Evolutionary conservation across 169 alveolate genomes (phyloP).

Genomic region (Cryptosporidium meleagridis): DNA sequence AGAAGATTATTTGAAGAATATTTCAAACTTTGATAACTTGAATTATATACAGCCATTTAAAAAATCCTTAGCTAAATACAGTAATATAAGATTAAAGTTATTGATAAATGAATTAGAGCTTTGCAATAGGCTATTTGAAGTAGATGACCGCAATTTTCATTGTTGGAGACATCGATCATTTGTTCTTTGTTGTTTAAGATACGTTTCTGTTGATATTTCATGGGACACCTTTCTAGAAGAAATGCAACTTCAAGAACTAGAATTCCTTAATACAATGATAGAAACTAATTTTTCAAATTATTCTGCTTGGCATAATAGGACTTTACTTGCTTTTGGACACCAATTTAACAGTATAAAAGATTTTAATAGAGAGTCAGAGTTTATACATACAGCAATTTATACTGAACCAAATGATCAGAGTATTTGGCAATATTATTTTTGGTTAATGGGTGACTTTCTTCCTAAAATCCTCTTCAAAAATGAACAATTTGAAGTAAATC

Average conservation of each 20-base stretch:
- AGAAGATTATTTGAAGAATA: constrained; percentile 8
- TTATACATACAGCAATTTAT: constrained; percentile 67
- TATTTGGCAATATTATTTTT: constrained; percentile 76
- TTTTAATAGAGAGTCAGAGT: constrained; percentile 19
- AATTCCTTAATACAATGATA: constrained; percentile 20
- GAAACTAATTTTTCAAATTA: constrained; percentile 75
- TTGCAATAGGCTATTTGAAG: constrained; percentile 33
- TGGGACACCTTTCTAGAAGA: constrained; percentile 9
- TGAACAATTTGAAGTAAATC: background rate
- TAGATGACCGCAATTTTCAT: constrained; percentile 76
- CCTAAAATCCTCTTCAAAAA: constrained; percentile 27
- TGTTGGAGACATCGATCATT: constrained; percentile 75
- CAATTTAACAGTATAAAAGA: background rate
- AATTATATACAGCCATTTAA: background rate
- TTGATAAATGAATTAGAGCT: constrained; percentile 37
- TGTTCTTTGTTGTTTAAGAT: constrained; percentile 31
- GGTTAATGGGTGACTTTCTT: constrained; percentile 46
- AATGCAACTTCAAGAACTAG: background rate
- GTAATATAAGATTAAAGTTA: background rate
- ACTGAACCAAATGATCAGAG: constrained; percentile 79
- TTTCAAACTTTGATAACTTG: background rate
- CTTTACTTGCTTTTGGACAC: background rate
- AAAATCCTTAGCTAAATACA: background rate
- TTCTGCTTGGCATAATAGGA: constrained; percentile 78
- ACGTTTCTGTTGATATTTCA: background rate